These are phyloP conservation scores for Gaillardinia entomophila DNA, from an alignment of 805 yeast species.

Conservation along the genomic window DNA sequence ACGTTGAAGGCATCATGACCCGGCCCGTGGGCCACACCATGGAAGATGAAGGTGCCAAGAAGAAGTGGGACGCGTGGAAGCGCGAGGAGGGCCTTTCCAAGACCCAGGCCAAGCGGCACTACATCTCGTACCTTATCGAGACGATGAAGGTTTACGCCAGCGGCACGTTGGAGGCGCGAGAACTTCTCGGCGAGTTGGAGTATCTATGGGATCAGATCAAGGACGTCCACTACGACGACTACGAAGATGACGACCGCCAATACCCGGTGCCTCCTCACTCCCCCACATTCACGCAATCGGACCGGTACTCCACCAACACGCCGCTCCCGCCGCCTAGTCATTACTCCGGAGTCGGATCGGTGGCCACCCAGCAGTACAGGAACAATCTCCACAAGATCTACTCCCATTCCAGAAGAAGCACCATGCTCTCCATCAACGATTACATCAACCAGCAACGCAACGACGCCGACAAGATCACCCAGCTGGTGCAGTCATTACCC, in stretches of 20 bases:
- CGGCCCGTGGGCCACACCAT: constrained; percentile 56
- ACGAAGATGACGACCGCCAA: constrained; percentile 22
- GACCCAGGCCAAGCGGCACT: constrained; percentile 69
- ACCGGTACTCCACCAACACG: constrained; percentile 31
- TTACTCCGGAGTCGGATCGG: constrained; percentile 20
- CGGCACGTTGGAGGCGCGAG: constrained; percentile 61
- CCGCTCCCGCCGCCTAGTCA: constrained; percentile 27
- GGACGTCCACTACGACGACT: constrained; percentile 32
- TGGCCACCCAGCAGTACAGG: constrained; percentile 22
- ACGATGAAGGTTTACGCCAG: constrained; percentile 69
- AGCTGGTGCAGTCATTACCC: constrained; percentile 1
- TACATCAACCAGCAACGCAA: constrained; percentile 22
- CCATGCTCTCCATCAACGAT: constrained; percentile 30
- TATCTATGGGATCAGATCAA: constrained; percentile 70
- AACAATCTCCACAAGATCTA: constrained; percentile 37
- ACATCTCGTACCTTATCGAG: constrained; percentile 62
- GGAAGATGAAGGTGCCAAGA: constrained; percentile 62
- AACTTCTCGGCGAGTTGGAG: constrained; percentile 62
- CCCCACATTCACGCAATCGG: constrained; percentile 30
- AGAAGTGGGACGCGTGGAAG: constrained; percentile 87
- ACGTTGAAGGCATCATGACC: constrained; percentile 62
- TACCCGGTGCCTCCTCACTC: constrained; percentile 25
- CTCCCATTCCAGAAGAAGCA: constrained; percentile 37
- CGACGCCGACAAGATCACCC: constrained; percentile 1
- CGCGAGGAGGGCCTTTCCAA: constrained; percentile 60